These are phyloP conservation scores for Ensete ventricosum DNA, from an alignment of 176 grass and related monocot species.

Conservation along the genomic window DNA sequence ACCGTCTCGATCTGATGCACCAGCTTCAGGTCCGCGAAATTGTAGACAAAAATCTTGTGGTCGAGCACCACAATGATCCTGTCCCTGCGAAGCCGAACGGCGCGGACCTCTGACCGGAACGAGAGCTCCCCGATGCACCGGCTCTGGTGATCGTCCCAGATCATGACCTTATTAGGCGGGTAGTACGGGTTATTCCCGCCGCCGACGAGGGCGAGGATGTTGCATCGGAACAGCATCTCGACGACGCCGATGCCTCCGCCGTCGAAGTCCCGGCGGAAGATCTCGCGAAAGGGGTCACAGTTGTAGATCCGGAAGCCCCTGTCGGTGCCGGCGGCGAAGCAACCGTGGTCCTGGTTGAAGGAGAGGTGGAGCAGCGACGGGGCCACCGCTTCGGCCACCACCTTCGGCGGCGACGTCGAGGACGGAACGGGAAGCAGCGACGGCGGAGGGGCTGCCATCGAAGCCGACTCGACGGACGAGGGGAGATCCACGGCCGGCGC, in stretches of 20 bases:
- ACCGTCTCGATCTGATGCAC: conserved; percentile 91
- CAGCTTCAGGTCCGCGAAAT: conserved; percentile 80
- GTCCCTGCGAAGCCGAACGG: conserved; percentile 77
- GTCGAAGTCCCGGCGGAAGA: conserved; percentile 77
- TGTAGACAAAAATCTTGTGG: conserved; percentile 87
- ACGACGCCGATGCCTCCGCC: conserved; percentile 26
- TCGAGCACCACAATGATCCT: conserved; percentile 76
- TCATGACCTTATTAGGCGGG: not conserved
- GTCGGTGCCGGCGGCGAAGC: conserved; percentile 73
- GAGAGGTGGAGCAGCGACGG: conserved; percentile 63
- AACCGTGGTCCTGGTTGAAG: conserved; percentile 94
- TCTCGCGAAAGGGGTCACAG: conserved; percentile 95
- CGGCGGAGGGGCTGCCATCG: not conserved
- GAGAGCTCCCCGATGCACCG: conserved; percentile 5
- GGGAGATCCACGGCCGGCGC: not conserved
- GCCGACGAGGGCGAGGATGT: conserved; percentile 20
- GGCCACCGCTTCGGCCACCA: not conserved
- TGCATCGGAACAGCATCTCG: conserved; percentile 18
- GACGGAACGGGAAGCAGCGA: not conserved
- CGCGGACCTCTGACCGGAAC: conserved; percentile 19
- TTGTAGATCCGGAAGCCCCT: conserved; percentile 93
- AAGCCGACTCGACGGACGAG: not conserved
- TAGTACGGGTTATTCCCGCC: not conserved
- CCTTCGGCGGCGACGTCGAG: not conserved
- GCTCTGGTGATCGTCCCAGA: conserved; percentile 19